Evolutionary conservation across 2,329 filamentous ascomycete genomes (phyloP).

Genomic region (Fusarium pseudoanthophilum): DNA sequence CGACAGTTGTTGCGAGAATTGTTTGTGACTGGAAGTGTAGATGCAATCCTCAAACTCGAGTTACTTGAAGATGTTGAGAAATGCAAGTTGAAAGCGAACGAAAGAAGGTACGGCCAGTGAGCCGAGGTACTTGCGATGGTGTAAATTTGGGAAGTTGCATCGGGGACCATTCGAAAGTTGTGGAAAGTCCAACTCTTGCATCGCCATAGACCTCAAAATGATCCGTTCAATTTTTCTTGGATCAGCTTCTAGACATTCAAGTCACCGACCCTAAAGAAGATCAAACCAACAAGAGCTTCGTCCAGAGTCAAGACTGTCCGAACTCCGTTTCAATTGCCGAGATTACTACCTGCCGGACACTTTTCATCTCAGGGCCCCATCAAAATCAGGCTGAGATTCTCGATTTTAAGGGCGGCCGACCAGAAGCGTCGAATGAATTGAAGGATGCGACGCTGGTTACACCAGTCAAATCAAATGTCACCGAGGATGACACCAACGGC

Average conservation of each 20-base stretch:
- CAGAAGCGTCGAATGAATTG: neutral
- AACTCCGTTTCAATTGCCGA: neutral
- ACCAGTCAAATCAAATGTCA: neutral
- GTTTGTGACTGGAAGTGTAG: neutral
- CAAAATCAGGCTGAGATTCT: neutral
- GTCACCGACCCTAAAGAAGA: neutral
- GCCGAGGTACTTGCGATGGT: neutral
- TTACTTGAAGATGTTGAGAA: neutral
- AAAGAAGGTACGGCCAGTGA: neutral
- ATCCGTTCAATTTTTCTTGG: neutral
- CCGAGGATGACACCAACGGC: neutral
- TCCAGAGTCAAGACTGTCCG: neutral
- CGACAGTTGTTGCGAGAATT: neutral
- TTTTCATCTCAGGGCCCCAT: neutral
- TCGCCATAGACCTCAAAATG: neutral
- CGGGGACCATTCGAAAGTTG: neutral
- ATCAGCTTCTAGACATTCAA: neutral
- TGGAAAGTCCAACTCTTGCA: neutral
- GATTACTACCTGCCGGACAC: neutral
- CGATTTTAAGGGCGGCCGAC: neutral
- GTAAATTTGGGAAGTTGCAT: neutral
- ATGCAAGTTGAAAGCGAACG: neutral
- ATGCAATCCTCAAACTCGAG: neutral
- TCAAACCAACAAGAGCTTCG: neutral
- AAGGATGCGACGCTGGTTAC: neutral